Evolutionary conservation across 352 stramenopile species (phyloP).

Genomic region (Ochromonadaceae sp.): DNA sequence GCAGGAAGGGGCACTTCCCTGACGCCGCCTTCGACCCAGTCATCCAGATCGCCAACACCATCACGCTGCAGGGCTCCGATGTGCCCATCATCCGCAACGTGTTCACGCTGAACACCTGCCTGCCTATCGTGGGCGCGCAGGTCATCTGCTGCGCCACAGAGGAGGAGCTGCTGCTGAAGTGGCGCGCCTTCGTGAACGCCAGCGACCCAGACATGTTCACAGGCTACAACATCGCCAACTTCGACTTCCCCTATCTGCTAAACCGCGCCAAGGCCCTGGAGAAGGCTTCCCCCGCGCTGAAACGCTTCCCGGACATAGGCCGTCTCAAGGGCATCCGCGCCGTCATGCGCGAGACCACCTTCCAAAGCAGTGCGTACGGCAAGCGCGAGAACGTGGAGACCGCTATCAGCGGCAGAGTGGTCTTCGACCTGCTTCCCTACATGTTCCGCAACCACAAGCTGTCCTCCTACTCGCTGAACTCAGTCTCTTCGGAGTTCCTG

Average conservation of each 20-base stretch:
- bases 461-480: conserved; percentile 96
- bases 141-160: conserved; percentile 91
- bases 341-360: conserved; percentile 92
- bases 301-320: conserved; percentile 51
- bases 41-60: conserved; percentile 96
- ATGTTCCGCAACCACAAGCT: conserved; percentile 99
- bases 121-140: conserved; percentile 93
- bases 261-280: conserved; percentile 73
- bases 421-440: conserved; percentile 97
- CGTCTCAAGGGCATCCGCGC: conserved; percentile 63
- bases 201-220: conserved; percentile 97
- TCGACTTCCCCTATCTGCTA: conserved; percentile 97
- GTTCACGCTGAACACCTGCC: conserved; percentile 90
- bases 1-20: conserved; percentile 83
- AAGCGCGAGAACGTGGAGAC: conserved; percentile 96
- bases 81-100: conserved; percentile 73
- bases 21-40: conserved; percentile 86
- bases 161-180: conserved; percentile 89
- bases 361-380: conserved; percentile 90
- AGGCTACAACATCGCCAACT: conserved; percentile 99
- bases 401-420: conserved; percentile 87
- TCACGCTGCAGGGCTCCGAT: conserved; percentile 67
- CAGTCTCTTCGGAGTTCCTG: conserved; percentile 90
- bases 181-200: conserved; percentile 81
- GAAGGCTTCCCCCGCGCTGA: conserved; percentile 27